phyloP scores from a whole-genome alignment of 2,329 filamentous ascomycete species.

The Raffaelea arxii region DNA sequence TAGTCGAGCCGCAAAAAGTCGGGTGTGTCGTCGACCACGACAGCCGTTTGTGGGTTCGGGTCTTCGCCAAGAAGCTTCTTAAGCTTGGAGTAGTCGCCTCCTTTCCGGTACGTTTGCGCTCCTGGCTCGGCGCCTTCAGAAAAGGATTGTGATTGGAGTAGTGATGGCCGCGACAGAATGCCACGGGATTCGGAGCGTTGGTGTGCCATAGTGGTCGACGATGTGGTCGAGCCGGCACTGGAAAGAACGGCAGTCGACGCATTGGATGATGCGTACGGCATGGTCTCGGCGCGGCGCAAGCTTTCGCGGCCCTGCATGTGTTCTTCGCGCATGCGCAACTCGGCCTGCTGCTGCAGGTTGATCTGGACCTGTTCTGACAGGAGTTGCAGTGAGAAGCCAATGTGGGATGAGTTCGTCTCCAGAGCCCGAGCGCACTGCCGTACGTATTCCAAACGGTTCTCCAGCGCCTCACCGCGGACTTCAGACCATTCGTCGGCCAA shows the following conservation, averaged over 20 bases:
- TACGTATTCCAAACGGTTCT: constrained; percentile 75
- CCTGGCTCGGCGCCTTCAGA: constrained; percentile 44
- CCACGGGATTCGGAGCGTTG: constrained; percentile 49
- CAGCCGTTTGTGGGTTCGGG: constrained; percentile 36
- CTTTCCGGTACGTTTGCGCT: constrained; percentile 43
- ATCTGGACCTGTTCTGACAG: constrained; percentile 71
- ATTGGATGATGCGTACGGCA: constrained; percentile 35
- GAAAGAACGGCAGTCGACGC: constrained; percentile 14
- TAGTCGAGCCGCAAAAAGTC: constrained; percentile 80
- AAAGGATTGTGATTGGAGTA: constrained; percentile 53
- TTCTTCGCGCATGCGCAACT: constrained; percentile 35
- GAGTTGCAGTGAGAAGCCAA: constrained; percentile 79
- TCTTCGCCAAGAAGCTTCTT: constrained; percentile 59
- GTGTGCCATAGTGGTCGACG: constrained; percentile 26
- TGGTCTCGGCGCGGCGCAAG: constrained; percentile 47
- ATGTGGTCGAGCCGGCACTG: background rate
- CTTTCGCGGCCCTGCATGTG: constrained; percentile 34
- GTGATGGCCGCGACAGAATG: constrained; percentile 30
- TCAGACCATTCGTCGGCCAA: constrained; percentile 94
- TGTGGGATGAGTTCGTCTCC: constrained; percentile 77
- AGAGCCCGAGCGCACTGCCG: constrained; percentile 68
- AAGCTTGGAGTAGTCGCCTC: constrained; percentile 53
- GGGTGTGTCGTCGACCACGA: constrained; percentile 62
- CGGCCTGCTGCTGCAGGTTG: constrained; percentile 38
- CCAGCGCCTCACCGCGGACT: constrained; percentile 78